These are phyloP conservation scores for Suaeda aralocaspica DNA, from an alignment of 148 eudicot species.

Conservation along the genomic window DNA sequence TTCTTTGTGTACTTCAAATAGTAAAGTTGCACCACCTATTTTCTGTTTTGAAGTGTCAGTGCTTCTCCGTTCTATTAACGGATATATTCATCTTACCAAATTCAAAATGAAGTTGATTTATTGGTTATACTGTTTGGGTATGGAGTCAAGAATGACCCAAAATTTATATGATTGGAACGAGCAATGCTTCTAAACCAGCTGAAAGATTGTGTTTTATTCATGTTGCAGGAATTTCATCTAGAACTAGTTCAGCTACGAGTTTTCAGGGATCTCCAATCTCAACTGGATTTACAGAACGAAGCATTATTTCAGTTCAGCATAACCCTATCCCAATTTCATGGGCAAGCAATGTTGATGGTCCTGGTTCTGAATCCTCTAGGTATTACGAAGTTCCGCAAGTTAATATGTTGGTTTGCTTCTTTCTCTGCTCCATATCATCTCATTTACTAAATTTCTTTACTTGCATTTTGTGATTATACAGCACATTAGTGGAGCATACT, in stretches of 20 bases:
- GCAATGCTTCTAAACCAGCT: background rate
- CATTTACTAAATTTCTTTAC: background rate
- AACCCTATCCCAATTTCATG: slow-evolving; percentile 29
- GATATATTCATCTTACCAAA: background rate
- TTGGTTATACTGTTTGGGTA: background rate
- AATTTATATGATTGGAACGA: background rate
- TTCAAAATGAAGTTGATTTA: background rate
- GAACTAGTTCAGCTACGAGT: slow-evolving; percentile 30
- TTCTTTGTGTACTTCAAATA: background rate
- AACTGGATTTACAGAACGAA: slow-evolving; percentile 27
- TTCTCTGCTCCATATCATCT: background rate
- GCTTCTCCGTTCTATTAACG: background rate
- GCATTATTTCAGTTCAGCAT: slow-evolving; percentile 31
- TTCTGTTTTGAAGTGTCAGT: background rate
- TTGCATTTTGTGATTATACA: background rate
- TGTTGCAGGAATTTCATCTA: slow-evolving; percentile 44
- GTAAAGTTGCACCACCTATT: background rate
- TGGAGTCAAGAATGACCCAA: background rate
- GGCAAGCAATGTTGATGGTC: slow-evolving; percentile 19
- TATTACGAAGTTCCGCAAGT: slow-evolving; percentile 10
- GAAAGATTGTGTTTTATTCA: background rate
- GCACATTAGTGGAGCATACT: slow-evolving; percentile 29
- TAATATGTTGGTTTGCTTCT: background rate
- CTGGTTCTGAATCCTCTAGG: slow-evolving; percentile 34
- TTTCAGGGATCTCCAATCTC: slow-evolving; percentile 37